Conservation (phyloP, 2,329 filamentous ascomycete species). For the Blastomyces gilchristii region DNA sequence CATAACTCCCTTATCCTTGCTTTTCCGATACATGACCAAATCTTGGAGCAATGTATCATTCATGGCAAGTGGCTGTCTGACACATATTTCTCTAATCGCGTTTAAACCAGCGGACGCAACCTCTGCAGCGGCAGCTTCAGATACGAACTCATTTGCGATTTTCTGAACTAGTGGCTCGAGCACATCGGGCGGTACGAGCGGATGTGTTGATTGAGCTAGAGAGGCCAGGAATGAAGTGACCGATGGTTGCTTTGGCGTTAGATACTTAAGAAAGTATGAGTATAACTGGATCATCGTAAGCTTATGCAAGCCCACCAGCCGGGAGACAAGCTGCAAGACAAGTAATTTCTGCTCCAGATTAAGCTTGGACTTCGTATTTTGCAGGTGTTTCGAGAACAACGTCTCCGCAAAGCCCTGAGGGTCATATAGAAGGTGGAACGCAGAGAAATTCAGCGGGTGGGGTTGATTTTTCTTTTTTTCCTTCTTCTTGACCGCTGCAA, state of each 20-base stretch:
- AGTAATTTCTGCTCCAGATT: conserved; percentile 79
- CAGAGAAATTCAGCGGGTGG: conserved; percentile 89
- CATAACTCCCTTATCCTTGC: conserved; percentile 97
- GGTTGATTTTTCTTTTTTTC: conserved; percentile 83
- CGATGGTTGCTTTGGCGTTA: conserved; percentile 76
- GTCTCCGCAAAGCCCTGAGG: conserved; percentile 88
- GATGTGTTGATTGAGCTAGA: conserved; percentile 83
- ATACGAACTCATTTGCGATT: conserved; percentile 97
- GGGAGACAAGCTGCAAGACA: conserved; percentile 82
- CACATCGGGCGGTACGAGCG: conserved; percentile 81
- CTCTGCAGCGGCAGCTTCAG: conserved; percentile 81
- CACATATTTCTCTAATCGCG: conserved; percentile 87
- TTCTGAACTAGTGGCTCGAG: conserved; percentile 85
- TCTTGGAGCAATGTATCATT: conserved; percentile 91
- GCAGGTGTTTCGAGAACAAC: conserved; percentile 82
- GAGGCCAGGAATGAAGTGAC: conserved; percentile 91
- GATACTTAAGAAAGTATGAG: conserved; percentile 89
- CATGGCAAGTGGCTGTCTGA: conserved; percentile 90
- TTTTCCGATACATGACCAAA: conserved; percentile 89
- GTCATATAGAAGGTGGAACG: conserved; percentile 84
- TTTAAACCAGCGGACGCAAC: conserved; percentile 89
- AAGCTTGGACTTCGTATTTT: conserved; percentile 74
- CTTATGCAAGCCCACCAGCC: conserved; percentile 86
- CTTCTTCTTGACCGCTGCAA: conserved; percentile 68
- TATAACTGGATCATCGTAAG: conserved; percentile 83